Evolutionary conservation across 495 filamentous ascomycete species (phyloP).

Genomic region (Xylaria castorea): DNA sequence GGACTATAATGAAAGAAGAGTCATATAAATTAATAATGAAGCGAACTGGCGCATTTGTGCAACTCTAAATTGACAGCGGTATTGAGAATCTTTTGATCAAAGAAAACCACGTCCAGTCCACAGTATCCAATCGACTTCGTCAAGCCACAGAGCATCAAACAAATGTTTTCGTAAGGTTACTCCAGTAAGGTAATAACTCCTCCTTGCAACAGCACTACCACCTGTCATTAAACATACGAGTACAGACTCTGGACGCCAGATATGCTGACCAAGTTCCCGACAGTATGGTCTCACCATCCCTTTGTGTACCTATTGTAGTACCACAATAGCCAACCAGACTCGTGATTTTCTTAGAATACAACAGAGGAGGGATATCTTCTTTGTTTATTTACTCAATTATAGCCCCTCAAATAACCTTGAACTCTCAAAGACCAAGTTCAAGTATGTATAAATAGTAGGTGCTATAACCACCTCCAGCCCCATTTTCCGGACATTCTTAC

Average conservation of each 20-base stretch:
- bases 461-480: background rate
- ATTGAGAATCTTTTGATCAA: background rate
- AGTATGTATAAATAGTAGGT: background rate
- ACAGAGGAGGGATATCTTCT: background rate
- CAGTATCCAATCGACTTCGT: background rate
- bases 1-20: background rate
- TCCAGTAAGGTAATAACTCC: background rate
- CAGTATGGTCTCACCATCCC: background rate
- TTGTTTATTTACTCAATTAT: background rate
- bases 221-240: background rate
- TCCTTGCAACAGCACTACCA: background rate
- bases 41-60: background rate
- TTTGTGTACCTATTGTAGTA: slow-evolving; percentile 1
- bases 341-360: background rate
- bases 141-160: background rate
- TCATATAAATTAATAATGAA: background rate
- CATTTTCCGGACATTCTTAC: background rate
- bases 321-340: background rate
- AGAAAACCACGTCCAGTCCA: background rate
- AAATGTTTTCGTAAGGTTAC: background rate
- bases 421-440: background rate
- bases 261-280: background rate
- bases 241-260: background rate
- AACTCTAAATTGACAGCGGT: background rate
- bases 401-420: background rate